phyloP scores from a whole-genome alignment of 176 grass and related monocot genomes.

The Aechmea fasciata region DNA sequence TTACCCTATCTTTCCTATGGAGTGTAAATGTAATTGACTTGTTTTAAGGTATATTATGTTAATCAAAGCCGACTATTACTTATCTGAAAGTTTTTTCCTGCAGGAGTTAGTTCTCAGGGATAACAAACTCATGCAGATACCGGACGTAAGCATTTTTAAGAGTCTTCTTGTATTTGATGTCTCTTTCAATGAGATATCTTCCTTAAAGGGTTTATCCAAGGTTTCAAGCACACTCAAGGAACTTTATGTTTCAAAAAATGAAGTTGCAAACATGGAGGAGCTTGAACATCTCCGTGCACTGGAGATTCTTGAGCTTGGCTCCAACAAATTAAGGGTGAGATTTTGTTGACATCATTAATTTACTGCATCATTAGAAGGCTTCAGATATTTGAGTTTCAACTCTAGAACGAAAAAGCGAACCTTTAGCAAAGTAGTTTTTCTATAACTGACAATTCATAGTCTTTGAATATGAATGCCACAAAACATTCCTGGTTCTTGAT shows the following conservation, averaged over 20 bases:
- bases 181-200: slow-evolving; percentile 95
- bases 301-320: slow-evolving; percentile 96
- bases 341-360: slow-evolving; percentile 1
- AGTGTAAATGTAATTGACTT: no score
- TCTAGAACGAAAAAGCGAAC: not conserved
- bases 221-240: slow-evolving; percentile 70
- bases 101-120: slow-evolving; percentile 88
- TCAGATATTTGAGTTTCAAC: not conserved
- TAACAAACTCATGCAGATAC: slow-evolving; percentile 75
- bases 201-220: slow-evolving; percentile 59
- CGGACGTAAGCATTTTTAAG: slow-evolving; percentile 77
- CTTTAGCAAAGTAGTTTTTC: not conserved
- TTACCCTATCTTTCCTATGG: no score
- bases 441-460: slow-evolving; percentile 3
- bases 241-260: slow-evolving; percentile 97
- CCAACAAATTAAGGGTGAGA: slow-evolving; percentile 83
- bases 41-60: no score
- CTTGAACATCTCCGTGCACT: slow-evolving; percentile 66
- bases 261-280: slow-evolving; percentile 81
- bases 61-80: not conserved
- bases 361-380: not conserved
- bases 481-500: no score
- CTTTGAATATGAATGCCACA: no score
- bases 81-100: slow-evolving; percentile 16
- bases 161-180: slow-evolving; percentile 85